Evolutionary conservation across 176 grass and related monocot species (phyloP), one percentile per base, ranked within the genome.

Genomic region (Ananas comosus): DNA sequence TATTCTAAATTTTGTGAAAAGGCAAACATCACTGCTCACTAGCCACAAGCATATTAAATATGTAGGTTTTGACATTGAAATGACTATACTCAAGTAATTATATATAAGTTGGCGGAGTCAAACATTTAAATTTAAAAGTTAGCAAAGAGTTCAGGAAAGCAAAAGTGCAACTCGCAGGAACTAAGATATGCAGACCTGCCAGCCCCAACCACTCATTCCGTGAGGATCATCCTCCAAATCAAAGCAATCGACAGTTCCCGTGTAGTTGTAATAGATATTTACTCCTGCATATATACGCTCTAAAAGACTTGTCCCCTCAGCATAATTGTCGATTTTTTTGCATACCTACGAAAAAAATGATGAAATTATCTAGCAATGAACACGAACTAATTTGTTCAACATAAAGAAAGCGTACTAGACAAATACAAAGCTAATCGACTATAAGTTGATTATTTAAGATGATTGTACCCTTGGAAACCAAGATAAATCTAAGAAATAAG

Each of bases 201-300:
- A 96, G 51, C 83, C 63, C 92, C 92, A 96, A 72, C 88, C 93
- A 70, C 76, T 91, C 93, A 96, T 87, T 79, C 93, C 93, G 81
- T 96, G 93, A 16, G 93, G 93, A 64, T 96, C 93, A 80, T 96
- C 93, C 51, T 83, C 79, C 53, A 96, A 79, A 92, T 96, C 81
- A 77, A 96, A 96, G 77, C 93, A 90, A 28, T 76, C 72, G 66
- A 85, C 80, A 22, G 72, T 89, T 48, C 86, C 86, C 11, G 72
- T 90, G 56, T 96, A 96, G 25, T 96, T 96, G 73, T 96, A 96
- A 74, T 96, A 96, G 74, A 96, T 27, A 50, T 91, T 92, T 71
- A 90, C 86, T 74, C 93, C 89, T 74, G 88, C 81, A 73, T 92
- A 92, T 76, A 96, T 92, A 50, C 86, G 76, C 73, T 90, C 86